Base-by-base conservation (phyloP, 2,329 filamentous ascomycete species). In the Coniochaeta sp. region DNA sequence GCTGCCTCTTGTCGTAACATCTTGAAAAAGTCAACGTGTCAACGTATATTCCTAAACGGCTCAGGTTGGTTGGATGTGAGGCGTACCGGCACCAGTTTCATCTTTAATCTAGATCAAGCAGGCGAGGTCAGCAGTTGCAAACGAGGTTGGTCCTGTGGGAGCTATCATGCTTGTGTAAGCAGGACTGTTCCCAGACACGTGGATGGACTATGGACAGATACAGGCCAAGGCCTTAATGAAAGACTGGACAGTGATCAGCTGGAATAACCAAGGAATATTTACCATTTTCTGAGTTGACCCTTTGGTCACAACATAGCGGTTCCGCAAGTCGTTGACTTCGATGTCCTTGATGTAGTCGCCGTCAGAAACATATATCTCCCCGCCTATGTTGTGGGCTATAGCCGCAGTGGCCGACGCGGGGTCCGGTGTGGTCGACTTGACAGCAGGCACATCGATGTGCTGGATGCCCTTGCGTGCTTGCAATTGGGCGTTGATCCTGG, bases 71-170 rank as follows among this genome's bases (percentile, higher is more conserved):
- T 76, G 74, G 79, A 77, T 78, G 79, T 74, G 78, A 57, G 81
- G 86, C 93, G 88, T 99, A 99, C 95, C 95, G 84, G 95, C 93
- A 84, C 95, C 95, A 88, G 93, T 98, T 72, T 97, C 91, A 81
- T 97, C 93, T 89, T 96, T 96, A 72, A 99, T 99, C 95, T 99
- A 93, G 71, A 90, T 89, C 87, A 95, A 85, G 87, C 83, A 88
- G 78, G 78, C 79, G 83, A 88, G 86, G 93, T 97, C 87, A 98
- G 93, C 91, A 95, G 86, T 87, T 91, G 90, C 85, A 88, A 90
- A 86, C 86, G 86, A 88, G 85, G 83, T 80, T 74, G 75, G 71
- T 74, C 74, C 75, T 77, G 77, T 77, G 74, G 74, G 77, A 84
- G 85, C 87, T 89, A 84, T 82, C 79, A 80, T 78, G 81, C 81